These are phyloP conservation scores for Dinochytrium kinnereticum DNA, from an alignment of 371 early-diverging fungal species.

Conservation along the genomic window DNA sequence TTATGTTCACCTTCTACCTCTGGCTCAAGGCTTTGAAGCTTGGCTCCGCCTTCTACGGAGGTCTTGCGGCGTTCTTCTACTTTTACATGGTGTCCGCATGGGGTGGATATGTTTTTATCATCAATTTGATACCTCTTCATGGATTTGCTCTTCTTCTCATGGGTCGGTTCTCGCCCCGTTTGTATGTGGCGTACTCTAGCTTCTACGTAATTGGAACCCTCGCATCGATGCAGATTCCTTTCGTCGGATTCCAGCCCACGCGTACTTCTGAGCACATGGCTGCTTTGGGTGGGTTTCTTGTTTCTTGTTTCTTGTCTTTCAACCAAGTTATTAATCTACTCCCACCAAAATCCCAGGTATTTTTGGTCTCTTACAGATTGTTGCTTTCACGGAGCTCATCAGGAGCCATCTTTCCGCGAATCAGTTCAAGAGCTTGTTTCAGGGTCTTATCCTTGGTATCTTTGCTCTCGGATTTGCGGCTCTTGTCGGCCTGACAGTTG, in stretches of 20 bases:
- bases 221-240: constrained; percentile 97
- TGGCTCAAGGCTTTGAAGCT: constrained; percentile 96
- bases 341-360: constrained; percentile 59
- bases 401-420: constrained; percentile 79
- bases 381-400: constrained; percentile 86
- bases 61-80: constrained; percentile 89
- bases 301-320: constrained; percentile 10
- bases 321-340: background rate
- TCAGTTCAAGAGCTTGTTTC: constrained; percentile 82
- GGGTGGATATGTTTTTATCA: constrained; percentile 99
- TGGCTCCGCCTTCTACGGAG: constrained; percentile 87
- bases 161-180: constrained; percentile 91
- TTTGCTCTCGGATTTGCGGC: constrained; percentile 65
- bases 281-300: constrained; percentile 74
- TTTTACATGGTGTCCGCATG: constrained; percentile 99
- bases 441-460: constrained; percentile 57
- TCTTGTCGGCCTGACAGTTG: constrained; percentile 71
- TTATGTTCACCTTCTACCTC: constrained; percentile 95
- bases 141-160: constrained; percentile 92
- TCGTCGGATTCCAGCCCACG: constrained; percentile 98
- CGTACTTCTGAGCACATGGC: constrained; percentile 99
- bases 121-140: constrained; percentile 97
- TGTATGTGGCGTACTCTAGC: constrained; percentile 96
- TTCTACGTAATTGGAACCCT: constrained; percentile 96
- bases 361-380: constrained; percentile 90